Base-by-base conservation (phyloP, 352 stramenopile species). In the Globisporangium ultimum region DNA sequence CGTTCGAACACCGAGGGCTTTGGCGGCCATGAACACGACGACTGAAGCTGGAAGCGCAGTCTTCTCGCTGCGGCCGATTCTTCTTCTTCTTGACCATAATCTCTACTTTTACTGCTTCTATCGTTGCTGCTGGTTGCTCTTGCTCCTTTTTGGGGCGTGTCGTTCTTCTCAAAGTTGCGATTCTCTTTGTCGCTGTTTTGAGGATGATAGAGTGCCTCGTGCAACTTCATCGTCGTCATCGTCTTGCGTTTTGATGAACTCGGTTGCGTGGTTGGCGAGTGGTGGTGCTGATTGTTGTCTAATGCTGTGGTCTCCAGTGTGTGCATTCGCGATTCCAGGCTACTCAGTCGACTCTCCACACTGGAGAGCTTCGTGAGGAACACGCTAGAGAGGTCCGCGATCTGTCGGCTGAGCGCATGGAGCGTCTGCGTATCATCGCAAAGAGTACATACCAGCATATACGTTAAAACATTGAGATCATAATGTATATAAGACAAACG, bases 11-110 rank as follows among this genome's bases (percentile, higher is more conserved):
- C 71, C 1, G 69, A 73, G 21, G 66, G 69, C n/a, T 73, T 65
- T 34, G 72, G 69, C 3, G 72, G 72, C 71, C 68, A 80, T 15
- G 61, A 62, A 40, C 72, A 78, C 14, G 68, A 78, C 13, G 68
- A 55, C 9, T 78, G 69, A 11, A 58, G 42, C 47, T 72, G 55
- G 40, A 76, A 53, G n/a, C 55, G 61, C 42, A 63, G 28, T 20
- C 48, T 51, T 17, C 43, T 57, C 21, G 57, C 49, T 7, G 49
- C 57, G 24, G 56, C 57, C 1, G 57, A 58, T 18, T 57, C 36
- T 2, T 20, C 12, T 3, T 56, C 36, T 11, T 15, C 12, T 4
- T 56, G 51, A 36, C 32, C 34, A 14, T 18, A 24, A 21, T 32
- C 22, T 42, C 22, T 55, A 36, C 22, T 24, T 40, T 3, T 65